These are phyloP conservation scores for Odontarrhena argentea DNA, from an alignment of 345 rosid species.

Conservation along the genomic window DNA sequence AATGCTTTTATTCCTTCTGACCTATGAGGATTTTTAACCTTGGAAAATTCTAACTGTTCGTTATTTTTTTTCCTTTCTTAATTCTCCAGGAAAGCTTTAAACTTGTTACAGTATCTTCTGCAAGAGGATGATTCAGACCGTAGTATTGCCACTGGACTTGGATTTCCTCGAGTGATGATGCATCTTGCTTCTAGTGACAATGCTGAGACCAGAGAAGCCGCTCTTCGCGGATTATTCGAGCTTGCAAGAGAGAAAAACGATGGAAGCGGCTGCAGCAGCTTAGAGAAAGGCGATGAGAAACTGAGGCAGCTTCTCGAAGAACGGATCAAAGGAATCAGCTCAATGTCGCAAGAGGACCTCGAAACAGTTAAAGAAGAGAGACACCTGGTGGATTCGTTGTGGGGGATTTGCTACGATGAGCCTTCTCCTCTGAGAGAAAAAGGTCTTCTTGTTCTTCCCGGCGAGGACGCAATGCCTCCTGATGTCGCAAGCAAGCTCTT, in stretches of 20 bases:
- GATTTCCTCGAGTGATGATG: conserved; percentile 82
- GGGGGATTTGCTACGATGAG: conserved; percentile 70
- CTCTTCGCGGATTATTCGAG: conserved; percentile 76
- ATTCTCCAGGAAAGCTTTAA: conserved; percentile 80
- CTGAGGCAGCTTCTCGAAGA: conserved; percentile 75
- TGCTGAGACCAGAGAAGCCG: conserved; percentile 80
- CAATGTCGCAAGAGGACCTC: conserved; percentile 82
- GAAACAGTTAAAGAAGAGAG: conserved; percentile 83
- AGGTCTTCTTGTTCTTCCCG: conserved; percentile 80
- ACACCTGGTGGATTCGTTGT: conserved; percentile 75
- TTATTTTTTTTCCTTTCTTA: neutral
- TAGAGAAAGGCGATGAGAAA: conserved; percentile 57
- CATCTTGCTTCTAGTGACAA: conserved; percentile 84
- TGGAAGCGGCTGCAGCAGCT: conserved; percentile 38
- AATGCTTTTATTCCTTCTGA: neutral
- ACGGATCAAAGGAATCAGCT: conserved; percentile 57
- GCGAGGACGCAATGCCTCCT: conserved; percentile 73
- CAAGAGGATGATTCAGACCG: conserved; percentile 74
- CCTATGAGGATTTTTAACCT: neutral
- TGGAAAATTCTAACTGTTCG: neutral
- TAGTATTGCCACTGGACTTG: conserved; percentile 61
- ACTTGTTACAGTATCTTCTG: conserved; percentile 83
- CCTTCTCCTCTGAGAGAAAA: conserved; percentile 74
- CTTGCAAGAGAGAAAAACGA: conserved; percentile 53
- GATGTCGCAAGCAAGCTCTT: conserved; percentile 83